These are phyloP conservation scores for Phtheirospermum japonicum DNA, from an alignment of 257 asterid genomes.

Conservation along the genomic window DNA sequence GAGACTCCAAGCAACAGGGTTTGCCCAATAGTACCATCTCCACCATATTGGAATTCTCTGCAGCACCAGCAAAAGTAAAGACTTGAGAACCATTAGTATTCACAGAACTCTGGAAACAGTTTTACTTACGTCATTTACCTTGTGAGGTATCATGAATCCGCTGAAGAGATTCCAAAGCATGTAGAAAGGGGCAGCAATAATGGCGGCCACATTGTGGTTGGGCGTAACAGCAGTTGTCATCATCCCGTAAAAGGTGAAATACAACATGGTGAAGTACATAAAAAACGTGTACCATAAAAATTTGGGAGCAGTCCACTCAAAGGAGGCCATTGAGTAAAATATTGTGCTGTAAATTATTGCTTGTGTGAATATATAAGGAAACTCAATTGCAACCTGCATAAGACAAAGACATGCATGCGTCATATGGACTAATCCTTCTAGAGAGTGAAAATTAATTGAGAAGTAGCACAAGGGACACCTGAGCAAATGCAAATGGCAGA, in stretches of 20 bases:
- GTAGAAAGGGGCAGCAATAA: slow-evolving; percentile 84
- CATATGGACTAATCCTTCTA: neutral
- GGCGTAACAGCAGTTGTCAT: slow-evolving; percentile 97
- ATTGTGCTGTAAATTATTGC: slow-evolving; percentile 60
- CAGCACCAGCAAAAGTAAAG: slow-evolving; percentile 3
- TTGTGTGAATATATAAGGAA: slow-evolving; percentile 77
- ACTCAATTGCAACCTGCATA: slow-evolving; percentile 83
- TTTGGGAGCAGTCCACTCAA: slow-evolving; percentile 70
- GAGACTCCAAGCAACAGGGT: slow-evolving; percentile 90
- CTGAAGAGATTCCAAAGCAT: slow-evolving; percentile 97
- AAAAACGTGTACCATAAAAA: slow-evolving; percentile 67
- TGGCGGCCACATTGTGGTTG: slow-evolving; percentile 89
- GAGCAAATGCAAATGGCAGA: slow-evolving; percentile 82
- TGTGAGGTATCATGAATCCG: slow-evolving; percentile 93
- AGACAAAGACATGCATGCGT: slow-evolving; percentile 6
- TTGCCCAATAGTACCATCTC: slow-evolving; percentile 99
- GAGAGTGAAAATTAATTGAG: neutral
- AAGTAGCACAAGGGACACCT: slow-evolving; percentile 44
- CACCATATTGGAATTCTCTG: slow-evolving; percentile 95
- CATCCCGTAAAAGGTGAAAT: slow-evolving; percentile 94
- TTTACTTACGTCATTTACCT: slow-evolving; percentile 47
- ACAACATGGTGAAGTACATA: slow-evolving; percentile 79
- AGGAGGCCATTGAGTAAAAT: slow-evolving; percentile 80
- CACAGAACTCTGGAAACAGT: neutral
- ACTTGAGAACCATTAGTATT: neutral